Evolutionary conservation across 2,329 filamentous ascomycete species (phyloP).

Genomic region (Lizonia empirigonia): DNA sequence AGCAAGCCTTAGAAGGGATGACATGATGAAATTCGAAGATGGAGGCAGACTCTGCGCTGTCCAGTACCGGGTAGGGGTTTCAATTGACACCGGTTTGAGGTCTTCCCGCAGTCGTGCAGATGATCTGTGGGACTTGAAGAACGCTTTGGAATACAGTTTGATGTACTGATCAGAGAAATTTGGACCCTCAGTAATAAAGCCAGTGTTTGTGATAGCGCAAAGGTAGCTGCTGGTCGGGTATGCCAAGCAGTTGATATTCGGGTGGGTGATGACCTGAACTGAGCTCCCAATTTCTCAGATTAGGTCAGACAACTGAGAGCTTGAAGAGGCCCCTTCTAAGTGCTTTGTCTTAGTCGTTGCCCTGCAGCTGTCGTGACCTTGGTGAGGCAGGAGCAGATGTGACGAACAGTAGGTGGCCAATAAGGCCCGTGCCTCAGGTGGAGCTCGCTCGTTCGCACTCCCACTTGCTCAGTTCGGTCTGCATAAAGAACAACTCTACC

Average conservation of each 20-base stretch:
- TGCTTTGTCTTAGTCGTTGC: neutral
- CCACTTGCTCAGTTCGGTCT: slow-evolving; percentile 32
- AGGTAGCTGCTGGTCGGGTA: neutral
- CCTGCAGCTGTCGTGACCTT: neutral
- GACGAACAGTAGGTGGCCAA: slow-evolving; percentile 26
- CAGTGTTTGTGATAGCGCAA: neutral
- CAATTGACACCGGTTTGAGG: neutral
- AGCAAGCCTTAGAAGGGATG: slow-evolving; percentile 20
- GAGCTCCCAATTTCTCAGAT: neutral
- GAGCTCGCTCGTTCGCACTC: slow-evolving; percentile 27
- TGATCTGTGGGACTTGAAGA: neutral
- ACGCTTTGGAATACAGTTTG: neutral
- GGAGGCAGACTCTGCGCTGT: neutral
- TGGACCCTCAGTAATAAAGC: no score
- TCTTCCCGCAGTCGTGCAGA: neutral
- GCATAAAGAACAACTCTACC: slow-evolving; percentile 37
- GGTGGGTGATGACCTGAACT: neutral
- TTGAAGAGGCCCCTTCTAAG: neutral
- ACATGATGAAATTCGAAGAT: slow-evolving; percentile 7
- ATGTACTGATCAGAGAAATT: no score
- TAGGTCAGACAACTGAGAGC: neutral
- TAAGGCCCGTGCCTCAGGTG: slow-evolving; percentile 22
- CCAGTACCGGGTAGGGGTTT: neutral
- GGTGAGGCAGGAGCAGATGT: slow-evolving; percentile 23
- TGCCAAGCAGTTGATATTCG: neutral